Conservation (phyloP, 2,329 filamentous ascomycete genomes). For the Claviceps sp. region DNA sequence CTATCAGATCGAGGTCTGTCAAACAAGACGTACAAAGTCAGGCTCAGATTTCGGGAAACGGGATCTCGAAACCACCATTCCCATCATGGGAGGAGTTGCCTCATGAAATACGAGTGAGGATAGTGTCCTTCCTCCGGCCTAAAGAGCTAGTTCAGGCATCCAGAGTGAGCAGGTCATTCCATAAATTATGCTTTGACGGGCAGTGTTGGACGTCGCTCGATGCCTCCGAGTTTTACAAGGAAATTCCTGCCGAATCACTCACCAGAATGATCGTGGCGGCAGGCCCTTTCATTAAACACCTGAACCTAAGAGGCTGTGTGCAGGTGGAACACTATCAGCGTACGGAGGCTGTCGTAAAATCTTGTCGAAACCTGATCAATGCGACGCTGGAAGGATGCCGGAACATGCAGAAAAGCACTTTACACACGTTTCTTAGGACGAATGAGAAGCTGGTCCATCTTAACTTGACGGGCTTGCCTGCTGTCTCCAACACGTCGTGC, state of each 20-base stretch:
- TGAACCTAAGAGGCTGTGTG: constrained; percentile 84
- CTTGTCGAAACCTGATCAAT: constrained; percentile 76
- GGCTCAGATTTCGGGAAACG: constrained; percentile 8
- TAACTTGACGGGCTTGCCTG: constrained; percentile 70
- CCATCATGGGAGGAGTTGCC: constrained; percentile 76
- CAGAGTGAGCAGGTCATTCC: constrained; percentile 62
- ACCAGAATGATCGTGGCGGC: constrained; percentile 74
- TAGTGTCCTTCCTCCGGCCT: constrained; percentile 64
- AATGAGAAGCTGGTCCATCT: constrained; percentile 72
- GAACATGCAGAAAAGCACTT: constrained; percentile 64
- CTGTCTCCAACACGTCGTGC: constrained; percentile 73
- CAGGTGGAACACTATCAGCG: constrained; percentile 76
- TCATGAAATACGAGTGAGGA: constrained; percentile 64
- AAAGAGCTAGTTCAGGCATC: constrained; percentile 72
- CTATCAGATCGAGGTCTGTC: constrained; percentile 43
- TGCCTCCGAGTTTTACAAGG: constrained; percentile 71
- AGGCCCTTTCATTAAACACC: constrained; percentile 78
- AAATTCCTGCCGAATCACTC: constrained; percentile 73
- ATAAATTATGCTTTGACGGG: constrained; percentile 81
- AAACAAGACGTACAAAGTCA: constrained; percentile 16
- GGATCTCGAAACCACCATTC: constrained; percentile 24
- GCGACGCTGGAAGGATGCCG: constrained; percentile 82
- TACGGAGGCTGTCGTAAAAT: constrained; percentile 62
- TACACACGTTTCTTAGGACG: constrained; percentile 60
- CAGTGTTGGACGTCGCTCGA: constrained; percentile 85